Percentiles rank a stretch among this genome's conserved stretches.
These are phyloP conservation scores for Neophaeococcomyces mojaviensis DNA, from an alignment of 2,329 filamentous ascomycete species.

Conservation along the genomic window DNA sequence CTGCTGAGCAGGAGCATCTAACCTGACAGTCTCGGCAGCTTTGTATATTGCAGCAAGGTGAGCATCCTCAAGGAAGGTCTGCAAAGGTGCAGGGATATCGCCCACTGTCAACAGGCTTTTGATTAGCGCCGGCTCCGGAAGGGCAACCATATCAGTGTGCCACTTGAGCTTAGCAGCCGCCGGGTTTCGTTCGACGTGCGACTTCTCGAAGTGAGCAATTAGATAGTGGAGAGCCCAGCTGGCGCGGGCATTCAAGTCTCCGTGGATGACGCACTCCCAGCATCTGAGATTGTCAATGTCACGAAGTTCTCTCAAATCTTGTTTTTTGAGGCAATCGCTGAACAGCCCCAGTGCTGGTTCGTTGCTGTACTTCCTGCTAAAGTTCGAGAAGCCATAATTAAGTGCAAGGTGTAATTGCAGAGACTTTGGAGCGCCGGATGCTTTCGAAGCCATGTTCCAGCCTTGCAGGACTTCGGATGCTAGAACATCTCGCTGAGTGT, in stretches of 20 bases:
- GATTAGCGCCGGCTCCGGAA: slow-evolving; percentile 47
- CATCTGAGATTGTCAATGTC: slow-evolving; percentile 50
- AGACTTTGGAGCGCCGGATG: slow-evolving; percentile 55
- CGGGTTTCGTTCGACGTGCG: slow-evolving; percentile 26
- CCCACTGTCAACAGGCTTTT: slow-evolving; percentile 28
- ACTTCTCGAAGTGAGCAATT: slow-evolving; percentile 33
- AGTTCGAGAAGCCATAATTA: slow-evolving; percentile 53
- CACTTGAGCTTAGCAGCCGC: slow-evolving; percentile 40
- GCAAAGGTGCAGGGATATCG: neutral
- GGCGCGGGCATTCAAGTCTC: neutral
- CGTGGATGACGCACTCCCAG: slow-evolving; percentile 40
- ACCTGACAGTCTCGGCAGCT: neutral
- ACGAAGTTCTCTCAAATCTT: slow-evolving; percentile 50
- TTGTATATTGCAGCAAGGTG: neutral
- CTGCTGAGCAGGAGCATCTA: too few species aligned
- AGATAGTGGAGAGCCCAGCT: slow-evolving; percentile 24
- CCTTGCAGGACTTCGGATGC: slow-evolving; percentile 50
- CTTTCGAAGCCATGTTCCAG: slow-evolving; percentile 54
- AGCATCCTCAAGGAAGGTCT: neutral
- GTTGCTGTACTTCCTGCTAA: slow-evolving; percentile 50
- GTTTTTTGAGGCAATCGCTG: slow-evolving; percentile 49
- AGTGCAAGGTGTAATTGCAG: slow-evolving; percentile 59
- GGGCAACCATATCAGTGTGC: slow-evolving; percentile 54
- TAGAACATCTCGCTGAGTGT: slow-evolving; percentile 46
- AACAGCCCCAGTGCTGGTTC: slow-evolving; percentile 53